Conservation (phyloP, 495 filamentous ascomycete species). For the Poronia punctata region DNA sequence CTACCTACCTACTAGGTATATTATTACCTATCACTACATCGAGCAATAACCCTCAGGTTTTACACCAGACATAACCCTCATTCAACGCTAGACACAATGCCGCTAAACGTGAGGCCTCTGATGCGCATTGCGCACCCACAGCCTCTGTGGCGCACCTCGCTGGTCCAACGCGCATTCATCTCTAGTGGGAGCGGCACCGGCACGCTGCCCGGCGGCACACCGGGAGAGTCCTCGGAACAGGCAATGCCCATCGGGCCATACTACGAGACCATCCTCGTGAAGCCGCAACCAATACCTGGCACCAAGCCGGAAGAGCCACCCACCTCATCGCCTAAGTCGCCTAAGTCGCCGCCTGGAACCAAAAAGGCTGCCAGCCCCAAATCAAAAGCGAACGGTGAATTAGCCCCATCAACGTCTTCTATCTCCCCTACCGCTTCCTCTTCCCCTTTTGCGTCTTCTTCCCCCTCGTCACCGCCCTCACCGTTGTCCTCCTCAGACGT, state of each 20-base stretch:
- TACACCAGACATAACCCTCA: too few relatives aligned
- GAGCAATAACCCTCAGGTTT: too few relatives aligned
- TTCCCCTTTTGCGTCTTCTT: conserved; percentile 34
- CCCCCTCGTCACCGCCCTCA: conserved; percentile 22
- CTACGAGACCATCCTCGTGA: conserved; percentile 35
- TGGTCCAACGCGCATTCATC: conserved; percentile 15
- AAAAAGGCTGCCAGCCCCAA: conserved; percentile 16
- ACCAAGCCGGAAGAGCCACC: conserved; percentile 32
- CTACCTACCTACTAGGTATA: too few relatives aligned
- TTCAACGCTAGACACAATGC: too few relatives aligned
- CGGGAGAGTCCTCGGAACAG: conserved; percentile 13
- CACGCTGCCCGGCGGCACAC: conserved; percentile 19
- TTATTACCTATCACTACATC: too few relatives aligned
- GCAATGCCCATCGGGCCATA: conserved; percentile 17
- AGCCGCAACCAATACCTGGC: conserved; percentile 16
- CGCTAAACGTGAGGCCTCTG: conserved; percentile 17
- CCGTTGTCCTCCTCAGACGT: conserved; percentile 12
- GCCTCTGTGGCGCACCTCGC: conserved; percentile 12
- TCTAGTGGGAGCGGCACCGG: conserved; percentile 7
- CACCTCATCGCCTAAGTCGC: conserved; percentile 30
- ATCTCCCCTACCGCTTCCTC: conserved; percentile 8
- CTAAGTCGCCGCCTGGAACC: conserved; percentile 11
- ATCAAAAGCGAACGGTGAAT: conserved; percentile 3
- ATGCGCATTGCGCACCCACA: conserved; percentile 23
- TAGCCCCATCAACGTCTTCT: conserved; percentile 11